phyloP scores from a whole-genome alignment of 163 green algal species.

The Chlorella variabilis region DNA sequence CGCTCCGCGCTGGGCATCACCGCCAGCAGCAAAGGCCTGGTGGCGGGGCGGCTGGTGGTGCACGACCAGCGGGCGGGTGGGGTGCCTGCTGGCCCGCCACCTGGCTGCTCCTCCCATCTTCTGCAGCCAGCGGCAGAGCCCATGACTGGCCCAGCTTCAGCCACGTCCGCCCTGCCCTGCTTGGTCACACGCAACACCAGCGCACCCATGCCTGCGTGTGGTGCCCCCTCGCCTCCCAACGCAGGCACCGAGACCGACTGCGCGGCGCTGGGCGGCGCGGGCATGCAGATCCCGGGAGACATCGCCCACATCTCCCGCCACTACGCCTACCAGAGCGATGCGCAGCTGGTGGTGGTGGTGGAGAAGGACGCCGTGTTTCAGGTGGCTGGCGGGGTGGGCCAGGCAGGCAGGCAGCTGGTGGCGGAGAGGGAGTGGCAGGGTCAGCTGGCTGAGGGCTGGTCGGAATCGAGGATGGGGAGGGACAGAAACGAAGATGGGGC shows the following conservation, averaged over 20 bases:
- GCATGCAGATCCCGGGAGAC: slow-evolving; percentile 38
- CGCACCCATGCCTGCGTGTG: background rate
- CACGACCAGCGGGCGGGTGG: slow-evolving; percentile 15
- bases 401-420: background rate
- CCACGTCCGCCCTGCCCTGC: too few species aligned
- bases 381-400: background rate
- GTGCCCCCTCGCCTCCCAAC: background rate
- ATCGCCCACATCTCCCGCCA: slow-evolving; percentile 16
- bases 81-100: too few species aligned
- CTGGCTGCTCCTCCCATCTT: too few species aligned
- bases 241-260: slow-evolving; percentile 22
- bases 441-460: too few species aligned
- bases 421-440: background rate
- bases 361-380: slow-evolving; percentile 83
- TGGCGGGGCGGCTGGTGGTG: slow-evolving; percentile 41
- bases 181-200: too few species aligned
- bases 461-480: too few species aligned
- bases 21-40: slow-evolving; percentile 46
- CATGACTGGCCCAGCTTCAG: too few species aligned
- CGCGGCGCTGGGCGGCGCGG: background rate
- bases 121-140: too few species aligned
- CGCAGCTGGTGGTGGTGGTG: slow-evolving; percentile 64
- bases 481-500: too few species aligned
- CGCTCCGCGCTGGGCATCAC: slow-evolving; percentile 42
- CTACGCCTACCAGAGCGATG: slow-evolving; percentile 32